These are phyloP conservation scores for Pseudophaeomoniella oleicola DNA, from an alignment of 2,329 filamentous ascomycete genomes.

Conservation along the genomic window DNA sequence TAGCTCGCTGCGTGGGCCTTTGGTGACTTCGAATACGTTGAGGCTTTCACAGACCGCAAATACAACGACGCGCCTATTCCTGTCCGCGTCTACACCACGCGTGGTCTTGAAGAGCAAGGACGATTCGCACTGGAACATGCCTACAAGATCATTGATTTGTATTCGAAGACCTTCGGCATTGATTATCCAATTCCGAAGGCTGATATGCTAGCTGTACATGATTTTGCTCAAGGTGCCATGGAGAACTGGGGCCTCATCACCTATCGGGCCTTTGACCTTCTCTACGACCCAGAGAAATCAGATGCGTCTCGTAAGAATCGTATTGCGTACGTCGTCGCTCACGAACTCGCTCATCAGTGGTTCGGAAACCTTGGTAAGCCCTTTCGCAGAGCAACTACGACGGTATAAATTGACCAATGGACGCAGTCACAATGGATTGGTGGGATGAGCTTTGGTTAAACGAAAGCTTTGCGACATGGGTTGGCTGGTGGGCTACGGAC, in stretches of 20 bases:
- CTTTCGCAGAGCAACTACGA: not conserved
- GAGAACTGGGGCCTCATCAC: constrained; percentile 96
- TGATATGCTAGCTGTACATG: constrained; percentile 79
- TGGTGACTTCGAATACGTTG: constrained; percentile 93
- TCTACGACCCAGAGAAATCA: constrained; percentile 89
- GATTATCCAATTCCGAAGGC: constrained; percentile 90
- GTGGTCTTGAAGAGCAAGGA: constrained; percentile 85
- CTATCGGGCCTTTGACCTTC: constrained; percentile 83
- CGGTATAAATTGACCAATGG: not conserved
- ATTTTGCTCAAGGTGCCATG: constrained; percentile 77
- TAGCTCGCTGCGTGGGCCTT: constrained; percentile 87
- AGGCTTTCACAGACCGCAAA: constrained; percentile 74
- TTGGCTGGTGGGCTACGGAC: constrained; percentile 86
- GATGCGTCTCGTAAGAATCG: constrained; percentile 84
- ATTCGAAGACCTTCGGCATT: constrained; percentile 83
- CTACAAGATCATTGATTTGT: constrained; percentile 88
- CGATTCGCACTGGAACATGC: constrained; percentile 81
- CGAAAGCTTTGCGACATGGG: constrained; percentile 96
- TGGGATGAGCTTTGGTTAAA: constrained; percentile 91
- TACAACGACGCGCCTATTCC: constrained; percentile 87
- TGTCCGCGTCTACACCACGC: constrained; percentile 89
- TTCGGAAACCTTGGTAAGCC: constrained; percentile 70
- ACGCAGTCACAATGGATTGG: constrained; percentile 83
- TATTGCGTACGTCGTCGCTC: constrained; percentile 94
- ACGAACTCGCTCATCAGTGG: constrained; percentile 94